These are phyloP conservation scores for Oxalis stricta DNA, from an alignment of 441 rosid species.

Conservation along the genomic window DNA sequence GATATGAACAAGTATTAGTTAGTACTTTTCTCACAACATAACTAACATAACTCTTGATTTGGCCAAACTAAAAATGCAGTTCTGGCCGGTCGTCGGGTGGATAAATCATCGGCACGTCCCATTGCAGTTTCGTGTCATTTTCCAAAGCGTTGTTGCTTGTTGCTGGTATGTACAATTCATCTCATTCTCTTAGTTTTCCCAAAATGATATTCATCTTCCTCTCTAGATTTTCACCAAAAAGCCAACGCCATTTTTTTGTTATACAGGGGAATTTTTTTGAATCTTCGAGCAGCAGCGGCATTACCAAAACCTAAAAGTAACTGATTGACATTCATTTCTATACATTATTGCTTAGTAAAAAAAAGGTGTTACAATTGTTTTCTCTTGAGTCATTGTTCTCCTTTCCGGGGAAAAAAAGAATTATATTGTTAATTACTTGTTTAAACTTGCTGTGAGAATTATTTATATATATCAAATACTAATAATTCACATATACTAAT, in stretches of 20 bases:
- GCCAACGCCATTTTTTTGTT: background rate
- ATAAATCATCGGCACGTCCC: slow-evolving; percentile 78
- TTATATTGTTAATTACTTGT: no score
- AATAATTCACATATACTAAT: no score
- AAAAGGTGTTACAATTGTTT: no score
- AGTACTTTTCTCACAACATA: no score
- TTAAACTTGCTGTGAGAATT: no score
- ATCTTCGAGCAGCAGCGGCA: slow-evolving; percentile 50
- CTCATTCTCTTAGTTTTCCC: background rate
- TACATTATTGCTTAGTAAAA: no score
- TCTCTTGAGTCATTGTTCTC: no score
- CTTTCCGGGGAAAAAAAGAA: no score
- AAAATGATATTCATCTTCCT: background rate
- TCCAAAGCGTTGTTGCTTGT: slow-evolving; percentile 43
- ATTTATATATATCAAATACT: no score
- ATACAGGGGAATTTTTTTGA: slow-evolving; percentile 86
- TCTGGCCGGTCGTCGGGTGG: slow-evolving; percentile 91
- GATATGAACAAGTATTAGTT: no score
- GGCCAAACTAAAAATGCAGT: slow-evolving; percentile 41
- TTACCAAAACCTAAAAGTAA: slow-evolving; percentile 40
- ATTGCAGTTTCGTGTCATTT: slow-evolving; percentile 68
- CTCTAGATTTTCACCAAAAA: background rate
- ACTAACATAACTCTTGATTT: no score
- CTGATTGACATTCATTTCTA: no score
- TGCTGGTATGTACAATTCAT: slow-evolving; percentile 39